A percentile compares a stretch with the other conserved stretches of the same genome.
Evolutionary conservation across 129 eudicot genomes (phyloP).

Genomic region (Flaveria ramosissima): DNA sequence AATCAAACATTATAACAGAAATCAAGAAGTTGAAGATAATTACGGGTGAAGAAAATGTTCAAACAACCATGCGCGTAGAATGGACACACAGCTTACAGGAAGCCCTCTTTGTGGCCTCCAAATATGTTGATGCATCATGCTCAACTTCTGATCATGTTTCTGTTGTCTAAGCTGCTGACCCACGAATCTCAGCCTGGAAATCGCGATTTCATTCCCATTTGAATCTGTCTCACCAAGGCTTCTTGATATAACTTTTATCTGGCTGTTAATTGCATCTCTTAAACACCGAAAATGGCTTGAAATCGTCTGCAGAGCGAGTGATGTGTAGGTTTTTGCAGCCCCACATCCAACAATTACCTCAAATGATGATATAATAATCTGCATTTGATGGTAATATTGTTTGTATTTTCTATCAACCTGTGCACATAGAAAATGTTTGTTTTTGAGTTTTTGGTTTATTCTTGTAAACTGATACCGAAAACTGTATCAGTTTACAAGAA

Average conservation of each 20-base stretch:
- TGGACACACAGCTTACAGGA: conserved; percentile 75
- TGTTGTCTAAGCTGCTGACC: conserved; percentile 72
- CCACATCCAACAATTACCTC: conserved; percentile 70
- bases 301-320: conserved; percentile 71
- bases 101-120: conserved; percentile 97
- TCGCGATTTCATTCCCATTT: conserved; percentile 56
- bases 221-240: conserved; percentile 71
- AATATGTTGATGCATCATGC: conserved; percentile 73
- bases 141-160: conserved; percentile 62
- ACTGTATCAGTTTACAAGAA: too few species aligned
- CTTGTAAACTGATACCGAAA: not conserved
- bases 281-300: conserved; percentile 80
- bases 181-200: conserved; percentile 50
- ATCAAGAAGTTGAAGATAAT: conserved; percentile 10
- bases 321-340: conserved; percentile 74
- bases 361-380: conserved; percentile 71
- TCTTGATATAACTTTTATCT: conserved; percentile 49
- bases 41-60: conserved; percentile 97
- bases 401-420: conserved; percentile 84
- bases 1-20: not conserved
- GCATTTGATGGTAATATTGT: conserved; percentile 87
- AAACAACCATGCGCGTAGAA: conserved; percentile 88
- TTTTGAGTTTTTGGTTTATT: conserved; percentile 1
- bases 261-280: conserved; percentile 65
- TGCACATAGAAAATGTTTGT: conserved; percentile 6